Conservation (phyloP, 2,329 filamentous ascomycete species). For the Epichloe uncinata region DNA sequence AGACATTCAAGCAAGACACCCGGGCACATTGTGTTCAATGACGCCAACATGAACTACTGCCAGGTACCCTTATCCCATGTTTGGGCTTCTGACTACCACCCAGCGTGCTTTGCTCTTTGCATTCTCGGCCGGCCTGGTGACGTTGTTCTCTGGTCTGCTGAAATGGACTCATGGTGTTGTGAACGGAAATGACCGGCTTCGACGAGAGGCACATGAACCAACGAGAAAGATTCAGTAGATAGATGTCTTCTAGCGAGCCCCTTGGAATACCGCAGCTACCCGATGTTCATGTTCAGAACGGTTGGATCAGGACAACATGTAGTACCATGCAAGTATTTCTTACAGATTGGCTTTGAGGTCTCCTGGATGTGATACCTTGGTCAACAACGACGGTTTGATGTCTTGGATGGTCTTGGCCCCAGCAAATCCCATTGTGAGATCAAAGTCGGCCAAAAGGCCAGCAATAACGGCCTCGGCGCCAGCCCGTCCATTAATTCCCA, state of each 20-base stretch:
- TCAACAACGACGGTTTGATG: slow-evolving; percentile 21
- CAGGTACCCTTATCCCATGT: slow-evolving; percentile 80
- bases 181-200: slow-evolving; percentile 40
- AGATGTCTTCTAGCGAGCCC: not conserved
- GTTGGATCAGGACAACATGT: too few relatives aligned
- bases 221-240: slow-evolving; percentile 19
- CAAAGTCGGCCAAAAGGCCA: slow-evolving; percentile 27
- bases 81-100: slow-evolving; percentile 50
- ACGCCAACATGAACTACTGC: not conserved
- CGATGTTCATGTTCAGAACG: too few relatives aligned
- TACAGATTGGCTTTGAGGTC: slow-evolving; percentile 20
- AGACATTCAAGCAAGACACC: not conserved
- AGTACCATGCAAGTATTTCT: not conserved
- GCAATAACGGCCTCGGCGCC: slow-evolving; percentile 43
- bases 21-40: not conserved
- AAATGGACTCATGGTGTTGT: slow-evolving; percentile 56
- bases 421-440: slow-evolving; percentile 41
- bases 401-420: slow-evolving; percentile 32
- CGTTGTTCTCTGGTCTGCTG: slow-evolving; percentile 51
- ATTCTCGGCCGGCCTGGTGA: slow-evolving; percentile 58
- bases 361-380: slow-evolving; percentile 18
- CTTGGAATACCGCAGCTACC: too few relatives aligned
- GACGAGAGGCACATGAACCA: slow-evolving; percentile 16
- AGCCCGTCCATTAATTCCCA: slow-evolving; percentile 22
- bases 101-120: slow-evolving; percentile 59